Evolutionary conservation across 768 basidiomycete genomes (phyloP).

Genomic region (Boletus rubroflammeus): DNA sequence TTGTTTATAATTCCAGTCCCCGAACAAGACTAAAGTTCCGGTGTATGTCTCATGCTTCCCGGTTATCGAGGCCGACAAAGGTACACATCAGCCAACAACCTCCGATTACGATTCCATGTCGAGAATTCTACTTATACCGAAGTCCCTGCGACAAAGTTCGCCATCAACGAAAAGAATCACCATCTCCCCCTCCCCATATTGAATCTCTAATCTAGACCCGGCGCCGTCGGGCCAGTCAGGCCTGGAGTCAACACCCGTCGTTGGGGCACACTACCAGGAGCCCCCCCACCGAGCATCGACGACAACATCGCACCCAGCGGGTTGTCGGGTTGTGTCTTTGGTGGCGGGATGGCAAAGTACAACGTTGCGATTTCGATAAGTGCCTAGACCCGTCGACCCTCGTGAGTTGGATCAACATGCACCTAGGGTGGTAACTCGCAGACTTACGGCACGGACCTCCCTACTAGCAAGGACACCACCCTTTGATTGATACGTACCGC

Average conservation of each 20-base stretch:
- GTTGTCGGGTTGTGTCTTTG: constrained; percentile 66
- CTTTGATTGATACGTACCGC: constrained; percentile 77
- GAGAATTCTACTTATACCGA: constrained; percentile 5
- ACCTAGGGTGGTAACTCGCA: neutral
- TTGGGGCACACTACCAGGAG: constrained; percentile 30
- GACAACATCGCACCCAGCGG: constrained; percentile 89
- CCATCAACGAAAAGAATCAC: constrained; percentile 11
- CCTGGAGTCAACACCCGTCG: constrained; percentile 30
- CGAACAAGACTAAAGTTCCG: neutral
- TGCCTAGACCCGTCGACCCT: constrained; percentile 39
- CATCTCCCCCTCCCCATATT: neutral
- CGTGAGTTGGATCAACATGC: neutral
- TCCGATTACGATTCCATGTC: constrained; percentile 9
- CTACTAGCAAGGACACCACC: constrained; percentile 57
- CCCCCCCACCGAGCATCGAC: constrained; percentile 76
- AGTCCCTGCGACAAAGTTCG: constrained; percentile 5
- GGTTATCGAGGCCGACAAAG: neutral
- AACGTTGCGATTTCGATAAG: constrained; percentile 64
- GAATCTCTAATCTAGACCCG: constrained; percentile 27
- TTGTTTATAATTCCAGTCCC: constrained; percentile 15
- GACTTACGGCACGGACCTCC: constrained; percentile 62
- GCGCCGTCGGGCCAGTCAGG: constrained; percentile 21
- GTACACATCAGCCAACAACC: neutral
- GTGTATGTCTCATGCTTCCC: neutral
- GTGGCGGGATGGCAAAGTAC: constrained; percentile 86